Evolutionary conservation across 2,329 filamentous ascomycete species (phyloP).

Genomic region (Fusarium tupiense): DNA sequence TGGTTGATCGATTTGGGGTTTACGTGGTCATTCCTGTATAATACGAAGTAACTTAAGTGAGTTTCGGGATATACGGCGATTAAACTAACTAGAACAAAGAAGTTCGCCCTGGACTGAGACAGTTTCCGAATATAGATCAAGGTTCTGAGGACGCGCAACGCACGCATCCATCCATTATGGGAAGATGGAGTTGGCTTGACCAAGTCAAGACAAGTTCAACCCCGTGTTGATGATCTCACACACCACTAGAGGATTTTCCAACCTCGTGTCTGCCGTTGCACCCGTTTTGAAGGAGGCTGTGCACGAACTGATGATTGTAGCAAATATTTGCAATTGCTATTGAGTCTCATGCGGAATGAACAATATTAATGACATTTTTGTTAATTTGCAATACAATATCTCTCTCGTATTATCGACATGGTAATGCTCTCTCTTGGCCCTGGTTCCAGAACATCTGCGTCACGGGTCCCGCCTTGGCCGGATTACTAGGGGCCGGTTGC

Average conservation of each 20-base stretch:
- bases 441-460: slow-evolving; percentile 31
- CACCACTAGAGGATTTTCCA: slow-evolving; percentile 27
- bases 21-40: background rate
- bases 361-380: background rate
- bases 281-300: slow-evolving; percentile 26
- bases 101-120: background rate
- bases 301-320: background rate
- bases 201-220: slow-evolving; percentile 11
- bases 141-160: slow-evolving; percentile 22
- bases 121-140: slow-evolving; percentile 32
- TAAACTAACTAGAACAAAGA: background rate
- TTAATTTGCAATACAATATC: background rate
- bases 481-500: slow-evolving; percentile 28
- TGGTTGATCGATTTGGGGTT: background rate
- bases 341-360: background rate
- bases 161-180: slow-evolving; percentile 25
- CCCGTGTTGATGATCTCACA: slow-evolving; percentile 25
- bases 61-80: background rate
- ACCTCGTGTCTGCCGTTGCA: slow-evolving; percentile 33
- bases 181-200: background rate
- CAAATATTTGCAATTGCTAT: background rate
- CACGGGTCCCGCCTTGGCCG: slow-evolving; percentile 24
- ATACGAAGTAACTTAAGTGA: background rate
- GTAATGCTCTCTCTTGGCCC: background rate
- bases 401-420: background rate